Evolutionary conservation across 768 basidiomycete genomes (phyloP), one percentile per base, ranked within the genome.

Genomic region (Ephemerocybe angulata): DNA sequence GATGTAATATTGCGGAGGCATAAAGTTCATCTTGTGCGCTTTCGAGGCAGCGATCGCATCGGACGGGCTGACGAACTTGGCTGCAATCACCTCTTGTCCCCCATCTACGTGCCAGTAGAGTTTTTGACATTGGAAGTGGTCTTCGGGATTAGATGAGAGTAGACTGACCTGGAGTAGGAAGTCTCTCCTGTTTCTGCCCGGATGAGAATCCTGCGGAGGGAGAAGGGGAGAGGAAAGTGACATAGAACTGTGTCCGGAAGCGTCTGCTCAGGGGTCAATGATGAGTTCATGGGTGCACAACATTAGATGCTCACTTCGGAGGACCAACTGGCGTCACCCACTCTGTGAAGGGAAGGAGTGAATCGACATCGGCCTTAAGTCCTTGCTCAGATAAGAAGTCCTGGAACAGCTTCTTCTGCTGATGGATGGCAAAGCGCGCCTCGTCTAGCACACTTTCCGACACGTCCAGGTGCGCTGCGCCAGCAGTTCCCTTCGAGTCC

Each of bases 1-100:
- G 50, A 90, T 77, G 65, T 90, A 90, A 63, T 77, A 86, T 64
- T 90, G 88, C 12, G 88, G 88, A 17, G 87, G 87, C 83, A 88
- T 84, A 42, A 88, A 73, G 3, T 72, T 72, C 55, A 88, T 82
- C 54, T 75, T 73, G 21, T 76, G 72, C 28, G 71, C 70, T 19
- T 63, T 67, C 63, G 79, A 83, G 64, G 83, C 83, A 1, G 71
- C 66, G 47, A 90, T 68, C 19, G 81, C 84, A 15, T 69, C 70
- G 6, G 59, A 63, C 0, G 85, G 86, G 59, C 79, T 82, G 28
- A 87, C 54, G 65, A 88, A 90, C n/a, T 81, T 80, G 3, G 86
- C 81, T 35, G 80, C 77, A 48, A 87, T 74, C 54, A 90, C 84
- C 69, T 90, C 88, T 60, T 80, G 79, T 0, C 83, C 83, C 43